These are phyloP conservation scores for Schoenoplectus triqueter DNA, from an alignment of 202 grass and related monocot genomes.

Conservation along the genomic window DNA sequence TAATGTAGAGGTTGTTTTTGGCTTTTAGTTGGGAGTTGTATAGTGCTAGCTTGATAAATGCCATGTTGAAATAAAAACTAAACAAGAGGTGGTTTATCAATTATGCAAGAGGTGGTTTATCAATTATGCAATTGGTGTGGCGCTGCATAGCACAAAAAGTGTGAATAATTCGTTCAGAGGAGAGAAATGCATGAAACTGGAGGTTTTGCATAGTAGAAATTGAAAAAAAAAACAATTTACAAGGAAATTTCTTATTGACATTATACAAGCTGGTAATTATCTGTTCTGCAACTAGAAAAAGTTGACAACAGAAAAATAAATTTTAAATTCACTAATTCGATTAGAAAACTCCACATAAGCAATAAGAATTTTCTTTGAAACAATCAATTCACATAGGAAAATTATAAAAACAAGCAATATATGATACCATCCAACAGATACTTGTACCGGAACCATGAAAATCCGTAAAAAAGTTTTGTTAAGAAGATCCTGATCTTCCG, in stretches of 20 bases:
- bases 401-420: slow-evolving; percentile 3
- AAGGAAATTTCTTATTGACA: neutral
- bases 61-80: neutral
- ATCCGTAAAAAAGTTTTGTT: neutral
- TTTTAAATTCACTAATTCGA: neutral
- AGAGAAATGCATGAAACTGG: slow-evolving; percentile 25
- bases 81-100: no score
- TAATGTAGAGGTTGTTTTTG: slow-evolving; percentile 20
- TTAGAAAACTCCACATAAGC: neutral
- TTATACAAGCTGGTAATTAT: slow-evolving; percentile 13
- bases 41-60: slow-evolving; percentile 14
- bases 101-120: neutral
- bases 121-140: slow-evolving; percentile 3
- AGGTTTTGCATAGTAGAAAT: neutral
- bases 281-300: neutral
- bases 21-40: slow-evolving; percentile 9
- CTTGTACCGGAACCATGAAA: neutral
- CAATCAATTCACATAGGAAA: slow-evolving; percentile 4
- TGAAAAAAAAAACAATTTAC: neutral
- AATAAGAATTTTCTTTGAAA: slow-evolving; percentile 12
- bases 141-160: neutral
- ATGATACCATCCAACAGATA: neutral
- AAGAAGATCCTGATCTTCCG: neutral
- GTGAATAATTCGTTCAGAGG: slow-evolving; percentile 29
- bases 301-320: neutral